Percentiles rank a stretch among this genome's conserved stretches.
phyloP scores from a whole-genome alignment of 2,329 filamentous ascomycete species.

The Basipetospora sp. region DNA sequence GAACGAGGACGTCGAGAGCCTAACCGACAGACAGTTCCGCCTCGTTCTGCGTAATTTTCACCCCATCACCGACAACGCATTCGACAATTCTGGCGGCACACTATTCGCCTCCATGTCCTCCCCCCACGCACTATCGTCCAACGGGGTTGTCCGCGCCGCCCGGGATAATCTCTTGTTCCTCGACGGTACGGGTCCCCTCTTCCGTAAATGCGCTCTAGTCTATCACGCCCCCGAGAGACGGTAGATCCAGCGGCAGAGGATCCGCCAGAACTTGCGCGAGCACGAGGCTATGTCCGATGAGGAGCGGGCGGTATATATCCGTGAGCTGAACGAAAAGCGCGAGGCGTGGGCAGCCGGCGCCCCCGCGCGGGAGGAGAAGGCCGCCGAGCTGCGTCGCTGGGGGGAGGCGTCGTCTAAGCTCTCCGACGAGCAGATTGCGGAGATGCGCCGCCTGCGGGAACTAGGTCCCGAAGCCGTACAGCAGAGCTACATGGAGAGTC shows the following conservation, averaged over 20 bases:
- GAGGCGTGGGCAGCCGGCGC: background rate
- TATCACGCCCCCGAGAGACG: background rate
- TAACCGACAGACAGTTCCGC: background rate
- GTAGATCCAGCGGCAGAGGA: background rate
- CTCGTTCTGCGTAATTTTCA: background rate
- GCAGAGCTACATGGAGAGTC: background rate
- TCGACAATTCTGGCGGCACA: background rate
- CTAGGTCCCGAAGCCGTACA: conserved; percentile 1
- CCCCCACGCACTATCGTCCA: background rate
- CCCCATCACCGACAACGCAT: background rate
- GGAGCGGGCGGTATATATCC: background rate
- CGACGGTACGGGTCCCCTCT: background rate
- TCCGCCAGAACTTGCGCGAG: background rate
- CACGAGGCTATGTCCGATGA: background rate
- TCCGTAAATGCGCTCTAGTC: background rate
- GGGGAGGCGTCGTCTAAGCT: conserved; percentile 1
- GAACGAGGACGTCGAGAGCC: background rate
- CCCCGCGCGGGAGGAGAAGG: background rate
- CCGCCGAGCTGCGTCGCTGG: background rate
- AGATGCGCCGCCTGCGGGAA: conserved; percentile 4
- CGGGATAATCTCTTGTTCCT: background rate
- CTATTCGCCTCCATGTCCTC: conserved; percentile 1
- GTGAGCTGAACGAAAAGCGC: background rate
- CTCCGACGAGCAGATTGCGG: background rate
- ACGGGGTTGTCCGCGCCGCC: background rate